Percentiles rank a stretch among this genome's conserved stretches.
Evolutionary conservation across 495 filamentous ascomycete genomes (phyloP).

Genomic region (Trichoderma orchidacearum): DNA sequence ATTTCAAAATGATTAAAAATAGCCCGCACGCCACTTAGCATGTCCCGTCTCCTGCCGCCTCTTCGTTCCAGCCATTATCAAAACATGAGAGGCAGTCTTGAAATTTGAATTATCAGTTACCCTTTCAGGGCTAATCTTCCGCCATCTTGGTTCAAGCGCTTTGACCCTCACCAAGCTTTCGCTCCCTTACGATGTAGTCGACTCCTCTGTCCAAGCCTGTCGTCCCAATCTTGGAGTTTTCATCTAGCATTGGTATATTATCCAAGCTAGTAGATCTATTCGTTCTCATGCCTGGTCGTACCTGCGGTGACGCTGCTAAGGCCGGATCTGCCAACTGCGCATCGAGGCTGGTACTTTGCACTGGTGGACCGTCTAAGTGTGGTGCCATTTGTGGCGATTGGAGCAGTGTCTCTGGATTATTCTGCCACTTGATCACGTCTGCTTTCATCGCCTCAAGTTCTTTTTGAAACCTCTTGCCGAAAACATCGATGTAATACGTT

Average conservation of each 20-base stretch:
- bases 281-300: background rate
- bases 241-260: constrained; percentile 40
- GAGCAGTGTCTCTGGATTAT: constrained; percentile 28
- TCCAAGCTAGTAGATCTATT: constrained; percentile 26
- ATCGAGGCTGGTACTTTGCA: constrained; percentile 4
- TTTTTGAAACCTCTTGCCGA: constrained; percentile 91
- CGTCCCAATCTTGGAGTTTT: constrained; percentile 19
- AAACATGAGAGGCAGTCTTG: too few species aligned
- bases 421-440: constrained; percentile 86
- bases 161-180: constrained; percentile 11
- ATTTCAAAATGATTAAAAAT: too few species aligned
- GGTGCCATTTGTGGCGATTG: constrained; percentile 26
- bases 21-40: too few species aligned
- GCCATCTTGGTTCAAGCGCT: too few species aligned
- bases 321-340: constrained; percentile 2
- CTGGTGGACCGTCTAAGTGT: constrained; percentile 5
- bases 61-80: too few species aligned
- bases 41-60: too few species aligned
- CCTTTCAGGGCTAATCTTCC: too few species aligned
- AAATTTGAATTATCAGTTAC: too few species aligned
- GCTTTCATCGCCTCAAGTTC: constrained; percentile 82
- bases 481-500: constrained; percentile 95
- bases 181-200: constrained; percentile 26
- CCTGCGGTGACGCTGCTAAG: background rate
- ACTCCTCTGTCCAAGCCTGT: constrained; percentile 29